A percentile compares a stretch with the other conserved stretches of the same genome.
These are phyloP conservation scores for Hapsidospora chrysogenum DNA, from an alignment of 495 filamentous ascomycete species.

Conservation along the genomic window DNA sequence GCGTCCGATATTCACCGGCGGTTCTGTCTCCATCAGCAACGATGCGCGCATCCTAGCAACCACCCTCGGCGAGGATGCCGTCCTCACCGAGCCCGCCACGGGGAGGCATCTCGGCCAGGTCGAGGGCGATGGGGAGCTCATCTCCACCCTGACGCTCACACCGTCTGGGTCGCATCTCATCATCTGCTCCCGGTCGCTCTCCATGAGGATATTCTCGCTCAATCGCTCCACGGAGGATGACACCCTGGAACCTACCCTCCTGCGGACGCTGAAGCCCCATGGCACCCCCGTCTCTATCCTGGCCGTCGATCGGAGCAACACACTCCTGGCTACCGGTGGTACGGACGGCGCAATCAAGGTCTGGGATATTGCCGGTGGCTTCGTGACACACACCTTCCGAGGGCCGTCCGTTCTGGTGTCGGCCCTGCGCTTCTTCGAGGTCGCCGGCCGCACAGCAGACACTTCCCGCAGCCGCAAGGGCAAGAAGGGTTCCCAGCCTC, in stretches of 20 bases:
- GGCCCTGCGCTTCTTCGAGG: conserved; percentile 79
- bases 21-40: conserved; percentile 67
- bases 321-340: conserved; percentile 76
- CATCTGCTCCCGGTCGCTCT: conserved; percentile 80
- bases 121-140: conserved; percentile 87
- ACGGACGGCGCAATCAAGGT: conserved; percentile 90
- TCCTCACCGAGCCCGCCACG: conserved; percentile 71
- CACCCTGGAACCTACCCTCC: conserved; percentile 44
- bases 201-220: conserved; percentile 80
- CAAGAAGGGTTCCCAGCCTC: conserved; percentile 28
- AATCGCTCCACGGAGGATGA: conserved; percentile 34
- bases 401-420: conserved; percentile 84
- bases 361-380: conserved; percentile 88
- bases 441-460: conserved; percentile 25
- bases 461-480: conserved; percentile 12
- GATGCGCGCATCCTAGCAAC: conserved; percentile 72
- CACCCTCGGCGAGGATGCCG: conserved; percentile 72
- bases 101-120: conserved; percentile 70
- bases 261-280: conserved; percentile 80
- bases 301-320: conserved; percentile 70
- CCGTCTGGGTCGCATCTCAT: conserved; percentile 76
- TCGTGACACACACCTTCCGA: conserved; percentile 84
- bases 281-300: conserved; percentile 71
- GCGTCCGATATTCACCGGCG: conserved; percentile 87
- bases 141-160: conserved; percentile 74